Base-by-base conservation (phyloP, 2,329 filamentous ascomycete species). In the Nannizziopsis barbatae region DNA sequence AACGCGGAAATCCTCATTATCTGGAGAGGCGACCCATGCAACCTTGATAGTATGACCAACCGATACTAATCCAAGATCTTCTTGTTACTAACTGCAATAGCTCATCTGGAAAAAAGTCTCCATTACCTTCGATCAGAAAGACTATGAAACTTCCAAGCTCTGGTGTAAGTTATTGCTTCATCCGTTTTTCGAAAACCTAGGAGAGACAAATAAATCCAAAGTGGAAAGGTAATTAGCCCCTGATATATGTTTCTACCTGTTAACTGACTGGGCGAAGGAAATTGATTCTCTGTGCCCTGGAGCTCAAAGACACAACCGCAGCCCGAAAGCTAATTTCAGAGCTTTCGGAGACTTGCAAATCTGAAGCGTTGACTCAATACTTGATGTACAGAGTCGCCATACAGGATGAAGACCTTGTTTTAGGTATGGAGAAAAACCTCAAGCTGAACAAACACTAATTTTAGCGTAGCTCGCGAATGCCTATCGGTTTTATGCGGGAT, bases 41-140 rank as follows among this genome's bases (percentile, higher is more conserved):
- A 61, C 60, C 38, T 58, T 71, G 30, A 64, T 70, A 55, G 70
- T 72, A 53, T 51, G 61, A 53, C 10, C 11, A 14, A 4, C 32
- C 39, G 3, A 30, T 14, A 11, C 20, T 18, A 39, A 10, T 22
- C n/a, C 37, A 20, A 17, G 41, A 45, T 51, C n/a, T n/a, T n/a
- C n/a, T n/a, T 9, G 39, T 17, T 33, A 22, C 32, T 54, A 47
- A 48, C 47, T 11, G 7, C 22, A 31, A 17, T 49, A 90, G 84
- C 64, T 95, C 2, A 67, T 95, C 2, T 95, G 88, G 87, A 92
- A 87, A 64, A 76, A 74, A 20, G 71, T 85, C n/a, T 83, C 88
- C 45, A 65, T 71, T 1, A 70, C 71, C 11, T 79, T 77, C 52
- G 66, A 65, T 1, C 71, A 75, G 30, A 68, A 72, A 1, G 66